phyloP scores from a whole-genome alignment of 257 asterid species.

The Datura wrightii region DNA sequence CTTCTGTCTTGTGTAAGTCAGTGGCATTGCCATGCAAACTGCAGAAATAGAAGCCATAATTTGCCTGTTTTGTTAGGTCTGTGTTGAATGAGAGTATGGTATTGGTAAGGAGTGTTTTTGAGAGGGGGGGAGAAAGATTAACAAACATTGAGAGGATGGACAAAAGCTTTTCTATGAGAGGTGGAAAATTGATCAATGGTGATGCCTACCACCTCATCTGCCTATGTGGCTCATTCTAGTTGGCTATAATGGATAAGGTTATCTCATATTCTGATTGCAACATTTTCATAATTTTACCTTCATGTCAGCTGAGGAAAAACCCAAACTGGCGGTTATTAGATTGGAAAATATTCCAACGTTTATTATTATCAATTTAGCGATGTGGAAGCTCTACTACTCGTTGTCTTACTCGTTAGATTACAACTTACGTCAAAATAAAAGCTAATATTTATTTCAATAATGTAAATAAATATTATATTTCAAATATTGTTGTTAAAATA shows the following conservation, averaged over 20 bases:
- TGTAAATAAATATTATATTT: too few species aligned
- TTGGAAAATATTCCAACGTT: not conserved
- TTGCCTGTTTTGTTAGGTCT: constrained; percentile 25
- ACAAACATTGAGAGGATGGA: not conserved
- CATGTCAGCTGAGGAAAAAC: not conserved
- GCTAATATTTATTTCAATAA: too few species aligned
- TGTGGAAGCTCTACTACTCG: too few species aligned
- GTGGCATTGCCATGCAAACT: constrained; percentile 67
- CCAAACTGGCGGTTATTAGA: not conserved
- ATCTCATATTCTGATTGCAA: constrained; percentile 36
- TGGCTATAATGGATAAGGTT: constrained; percentile 63
- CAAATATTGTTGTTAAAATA: too few species aligned
- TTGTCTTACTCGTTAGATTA: too few species aligned
- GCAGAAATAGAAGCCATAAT: constrained; percentile 79
- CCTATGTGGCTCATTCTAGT: constrained; percentile 65
- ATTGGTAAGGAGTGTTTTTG: constrained; percentile 31
- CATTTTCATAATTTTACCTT: not conserved
- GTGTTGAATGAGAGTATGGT: constrained; percentile 30
- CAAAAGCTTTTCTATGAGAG: constrained; percentile 44
- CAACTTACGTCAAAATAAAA: too few species aligned
- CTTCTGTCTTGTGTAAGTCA: constrained; percentile 57
- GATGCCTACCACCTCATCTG: constrained; percentile 20
- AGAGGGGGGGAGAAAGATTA: not conserved
- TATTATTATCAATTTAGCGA: too few species aligned
- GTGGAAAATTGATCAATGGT: constrained; percentile 51